Evolutionary conservation across 768 basidiomycete genomes (phyloP).

Genomic region (Phanerochaete sordida): DNA sequence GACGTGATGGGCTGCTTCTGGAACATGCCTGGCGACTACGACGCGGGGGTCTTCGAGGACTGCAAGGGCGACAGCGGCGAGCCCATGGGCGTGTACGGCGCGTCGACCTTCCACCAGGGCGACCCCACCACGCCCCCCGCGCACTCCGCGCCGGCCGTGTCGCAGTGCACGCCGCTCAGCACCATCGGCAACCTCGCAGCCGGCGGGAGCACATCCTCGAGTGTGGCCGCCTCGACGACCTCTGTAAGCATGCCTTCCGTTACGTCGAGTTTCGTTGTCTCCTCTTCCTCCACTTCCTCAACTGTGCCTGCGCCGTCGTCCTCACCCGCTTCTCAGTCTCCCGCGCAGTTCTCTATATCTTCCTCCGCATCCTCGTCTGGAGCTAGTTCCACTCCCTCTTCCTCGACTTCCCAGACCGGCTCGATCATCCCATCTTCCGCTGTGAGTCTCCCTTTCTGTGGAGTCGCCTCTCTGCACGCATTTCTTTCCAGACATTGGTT

Average conservation of each 20-base stretch:
- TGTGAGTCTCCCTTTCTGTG: background rate
- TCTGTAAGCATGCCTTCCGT: background rate
- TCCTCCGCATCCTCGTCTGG: background rate
- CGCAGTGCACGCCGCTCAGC: constrained; percentile 49
- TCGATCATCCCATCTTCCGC: background rate
- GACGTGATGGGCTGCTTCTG: constrained; percentile 55
- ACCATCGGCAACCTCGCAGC: constrained; percentile 46
- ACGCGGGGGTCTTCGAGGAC: constrained; percentile 33
- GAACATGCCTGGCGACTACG: constrained; percentile 56
- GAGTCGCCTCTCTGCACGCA: background rate
- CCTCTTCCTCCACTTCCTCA: too few relatives aligned
- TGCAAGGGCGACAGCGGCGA: constrained; percentile 53
- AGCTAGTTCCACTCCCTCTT: background rate
- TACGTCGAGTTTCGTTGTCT: background rate
- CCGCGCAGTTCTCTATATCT: background rate
- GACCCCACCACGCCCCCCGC: constrained; percentile 50
- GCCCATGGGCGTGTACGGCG: constrained; percentile 69
- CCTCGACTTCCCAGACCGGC: background rate
- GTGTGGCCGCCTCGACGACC: background rate
- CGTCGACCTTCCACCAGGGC: constrained; percentile 67
- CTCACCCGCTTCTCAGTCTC: background rate
- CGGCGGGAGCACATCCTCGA: background rate
- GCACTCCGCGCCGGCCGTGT: constrained; percentile 56
- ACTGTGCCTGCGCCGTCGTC: background rate
- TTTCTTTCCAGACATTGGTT: background rate